phyloP scores from a whole-genome alignment of 441 rosid species.

The Populus hybrid region DNA sequence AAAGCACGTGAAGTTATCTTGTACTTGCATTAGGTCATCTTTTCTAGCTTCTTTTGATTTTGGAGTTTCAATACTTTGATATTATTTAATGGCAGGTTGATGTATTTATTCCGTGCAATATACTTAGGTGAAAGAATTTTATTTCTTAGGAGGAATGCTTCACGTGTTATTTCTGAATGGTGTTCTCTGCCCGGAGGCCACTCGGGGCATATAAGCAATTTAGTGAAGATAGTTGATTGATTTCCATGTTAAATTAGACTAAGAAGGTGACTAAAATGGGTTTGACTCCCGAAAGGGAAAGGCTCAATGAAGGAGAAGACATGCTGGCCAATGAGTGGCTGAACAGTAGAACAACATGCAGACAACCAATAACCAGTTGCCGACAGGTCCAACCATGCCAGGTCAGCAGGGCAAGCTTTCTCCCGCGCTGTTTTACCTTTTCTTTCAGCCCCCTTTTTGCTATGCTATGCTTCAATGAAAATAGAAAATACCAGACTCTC shows the following conservation, averaged over 20 bases:
- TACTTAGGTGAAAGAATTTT: background rate
- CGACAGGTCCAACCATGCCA: background rate
- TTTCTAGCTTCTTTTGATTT: slow-evolving; percentile 7
- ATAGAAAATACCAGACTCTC: background rate
- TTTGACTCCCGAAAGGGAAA: background rate
- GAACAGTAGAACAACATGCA: background rate
- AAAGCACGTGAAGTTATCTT: slow-evolving; percentile 2
- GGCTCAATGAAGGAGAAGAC: background rate
- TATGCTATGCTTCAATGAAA: background rate
- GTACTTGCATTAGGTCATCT: background rate
- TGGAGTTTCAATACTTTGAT: slow-evolving; percentile 9
- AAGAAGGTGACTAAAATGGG: background rate
- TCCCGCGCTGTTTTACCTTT: too few species aligned
- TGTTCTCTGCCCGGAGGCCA: background rate
- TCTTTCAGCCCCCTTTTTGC: background rate
- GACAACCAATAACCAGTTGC: background rate
- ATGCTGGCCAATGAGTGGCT: background rate
- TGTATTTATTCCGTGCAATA: slow-evolving; percentile 5
- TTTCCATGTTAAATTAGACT: background rate
- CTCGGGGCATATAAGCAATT: background rate
- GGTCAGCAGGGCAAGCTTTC: background rate
- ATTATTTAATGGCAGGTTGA: slow-evolving; percentile 3
- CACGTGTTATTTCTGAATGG: background rate
- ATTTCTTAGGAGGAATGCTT: background rate
- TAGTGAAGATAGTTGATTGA: background rate